phyloP scores from a whole-genome alignment of 1,284 basidiomycete genomes.

The Microbotryum saponariae region DNA sequence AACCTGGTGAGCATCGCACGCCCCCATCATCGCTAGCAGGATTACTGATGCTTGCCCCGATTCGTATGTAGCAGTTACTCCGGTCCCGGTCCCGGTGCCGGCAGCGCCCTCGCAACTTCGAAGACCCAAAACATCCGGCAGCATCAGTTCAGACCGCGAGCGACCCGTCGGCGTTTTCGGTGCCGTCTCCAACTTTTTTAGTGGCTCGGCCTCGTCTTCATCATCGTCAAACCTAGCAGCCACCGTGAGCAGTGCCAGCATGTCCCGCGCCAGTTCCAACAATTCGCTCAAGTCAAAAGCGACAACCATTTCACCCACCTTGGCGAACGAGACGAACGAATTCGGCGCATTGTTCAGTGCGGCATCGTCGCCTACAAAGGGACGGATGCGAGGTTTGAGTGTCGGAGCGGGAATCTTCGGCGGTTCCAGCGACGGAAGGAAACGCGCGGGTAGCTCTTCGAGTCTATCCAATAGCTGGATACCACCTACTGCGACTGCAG shows the following conservation, averaged over 20 bases:
- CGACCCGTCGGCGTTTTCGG: conserved; percentile 6
- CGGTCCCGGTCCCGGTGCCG: background rate
- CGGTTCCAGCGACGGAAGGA: conserved; percentile 3
- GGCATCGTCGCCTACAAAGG: conserved; percentile 2
- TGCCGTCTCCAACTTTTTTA: conserved; percentile 14
- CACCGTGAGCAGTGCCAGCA: background rate
- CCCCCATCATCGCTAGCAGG: background rate
- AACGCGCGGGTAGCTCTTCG: conserved; percentile 6
- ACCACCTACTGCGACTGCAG: background rate
- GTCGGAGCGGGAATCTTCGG: conserved; percentile 21
- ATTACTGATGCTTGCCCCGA: too few species aligned
- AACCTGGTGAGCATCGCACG: background rate
- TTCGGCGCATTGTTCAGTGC: conserved; percentile 28
- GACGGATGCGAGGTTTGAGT: conserved; percentile 24
- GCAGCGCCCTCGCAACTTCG: background rate
- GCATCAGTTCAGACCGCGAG: background rate
- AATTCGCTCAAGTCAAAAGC: background rate
- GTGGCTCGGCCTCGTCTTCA: conserved; percentile 2
- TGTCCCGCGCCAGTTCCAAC: background rate
- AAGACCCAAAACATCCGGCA: conserved; percentile 4
- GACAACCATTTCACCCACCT: conserved; percentile 3
- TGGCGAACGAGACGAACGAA: conserved; percentile 18
- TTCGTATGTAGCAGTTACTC: background rate
- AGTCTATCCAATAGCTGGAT: conserved; percentile 8
- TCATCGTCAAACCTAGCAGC: conserved; percentile 1